Evolutionary conservation across 306 rosid species (phyloP), one percentile per base, ranked within the genome.

Genomic region (Casuarina cunninghamiana): DNA sequence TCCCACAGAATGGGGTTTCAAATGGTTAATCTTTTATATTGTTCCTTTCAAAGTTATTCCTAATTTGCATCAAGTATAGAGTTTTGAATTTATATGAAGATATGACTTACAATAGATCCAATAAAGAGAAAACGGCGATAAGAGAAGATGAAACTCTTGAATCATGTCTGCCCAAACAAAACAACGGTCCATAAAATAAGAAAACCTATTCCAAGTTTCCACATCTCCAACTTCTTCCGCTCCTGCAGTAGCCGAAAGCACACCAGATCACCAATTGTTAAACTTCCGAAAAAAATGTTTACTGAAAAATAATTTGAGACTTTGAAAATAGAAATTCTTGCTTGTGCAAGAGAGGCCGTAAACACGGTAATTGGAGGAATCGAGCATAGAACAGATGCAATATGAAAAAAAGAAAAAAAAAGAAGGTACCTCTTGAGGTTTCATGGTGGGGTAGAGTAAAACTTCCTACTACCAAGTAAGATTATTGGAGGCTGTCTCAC

Each of bases 361-460:
- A 41, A 8, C n/a, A 41, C 42, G 5, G 11, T 3, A 35, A 3
- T 3, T 6, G 49, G 32, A 7, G 8, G 16, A 7, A 41, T n/a
- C 2, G 1, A 62, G 26, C 13, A 62, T 1, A 38, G 37, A 37
- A 37, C 43, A 48, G 41, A 41, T 39, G 53, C 0, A 32, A 41
- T 26, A 26, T 26, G 32, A 26, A 26, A 4, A 50, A 6, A 79
- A 48, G 26, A 48, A 67, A 1, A 26, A 74, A 9, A 75, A 72
- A 58, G 75, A 69, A 74, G 84, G 80, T 66, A 89, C 91, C 77
- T 92, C 96, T 81, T 91, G 95, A 74, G 97, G 97, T 73, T 89
- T 93, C 98, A 93, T 94, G 15, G 96, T 93, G 9, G 98, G 96
- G 92, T 92, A 94, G 75, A 94, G 94, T 49, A 94, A 93, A 71